Percentiles rank a stretch among this genome's conserved stretches.
Evolutionary conservation across 805 yeast species (phyloP).

Genomic region (Candida dajiaensis): DNA sequence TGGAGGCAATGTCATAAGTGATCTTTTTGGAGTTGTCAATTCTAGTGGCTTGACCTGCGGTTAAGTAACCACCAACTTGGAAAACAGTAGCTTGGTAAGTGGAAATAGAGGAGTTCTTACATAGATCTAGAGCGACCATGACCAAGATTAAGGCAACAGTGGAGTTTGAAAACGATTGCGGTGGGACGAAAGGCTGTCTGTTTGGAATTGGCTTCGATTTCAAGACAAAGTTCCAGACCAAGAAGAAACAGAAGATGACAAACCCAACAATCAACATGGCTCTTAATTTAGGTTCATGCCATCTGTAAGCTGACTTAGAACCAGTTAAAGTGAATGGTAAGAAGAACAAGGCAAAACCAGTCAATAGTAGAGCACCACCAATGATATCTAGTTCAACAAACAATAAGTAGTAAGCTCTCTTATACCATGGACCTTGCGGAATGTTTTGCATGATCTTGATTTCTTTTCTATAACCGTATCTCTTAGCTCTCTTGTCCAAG

Average conservation of each 20-base stretch:
- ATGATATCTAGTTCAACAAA: conserved; percentile 17
- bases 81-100: conserved; percentile 23
- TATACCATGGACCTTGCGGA: conserved; percentile 14
- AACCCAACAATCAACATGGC: conserved; percentile 25
- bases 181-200: conserved; percentile 23
- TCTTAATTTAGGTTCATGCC: conserved; percentile 19
- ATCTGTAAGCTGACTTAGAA: conserved; percentile 11
- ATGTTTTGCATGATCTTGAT: conserved; percentile 11
- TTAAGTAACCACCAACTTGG: conserved; percentile 26
- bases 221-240: conserved; percentile 19
- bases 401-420: conserved; percentile 10
- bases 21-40: conserved; percentile 27
- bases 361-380: conserved; percentile 17
- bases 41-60: conserved; percentile 26
- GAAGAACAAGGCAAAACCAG: conserved; percentile 23
- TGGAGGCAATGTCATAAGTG: conserved; percentile 23
- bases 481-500: conserved; percentile 17
- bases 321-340: conserved; percentile 27
- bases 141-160: conserved; percentile 18
- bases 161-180: conserved; percentile 17
- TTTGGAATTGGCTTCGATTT: conserved; percentile 1
- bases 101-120: conserved; percentile 22
- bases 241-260: conserved; percentile 11
- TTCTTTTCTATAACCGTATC: conserved; percentile 6
- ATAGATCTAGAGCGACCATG: conserved; percentile 20